phyloP scores from a whole-genome alignment of 208 protist genomes.

The Leishmania tarentolae region DNA sequence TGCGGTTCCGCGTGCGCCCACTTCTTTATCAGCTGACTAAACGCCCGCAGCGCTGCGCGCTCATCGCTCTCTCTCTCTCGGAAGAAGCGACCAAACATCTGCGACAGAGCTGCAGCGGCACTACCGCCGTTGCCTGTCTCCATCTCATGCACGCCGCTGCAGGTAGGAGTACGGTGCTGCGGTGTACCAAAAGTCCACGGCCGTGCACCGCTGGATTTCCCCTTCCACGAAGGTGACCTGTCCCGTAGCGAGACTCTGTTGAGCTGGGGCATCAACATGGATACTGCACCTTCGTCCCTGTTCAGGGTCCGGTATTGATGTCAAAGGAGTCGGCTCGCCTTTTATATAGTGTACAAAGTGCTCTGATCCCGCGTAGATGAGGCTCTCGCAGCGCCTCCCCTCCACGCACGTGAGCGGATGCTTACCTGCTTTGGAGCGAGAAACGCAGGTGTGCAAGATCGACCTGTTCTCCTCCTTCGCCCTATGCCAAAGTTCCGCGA shows the following conservation, averaged over 20 bases:
- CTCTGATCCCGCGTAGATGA: conserved; percentile 45
- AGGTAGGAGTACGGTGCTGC: background rate
- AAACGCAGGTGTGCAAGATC: conserved; percentile 7
- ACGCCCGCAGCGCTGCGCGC: conserved; percentile 28
- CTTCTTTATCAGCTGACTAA: conserved; percentile 39
- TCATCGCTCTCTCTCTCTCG: conserved; percentile 37
- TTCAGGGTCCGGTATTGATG: too few species aligned
- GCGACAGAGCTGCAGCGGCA: conserved; percentile 7
- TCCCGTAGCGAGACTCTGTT: background rate
- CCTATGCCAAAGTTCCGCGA: conserved; percentile 27
- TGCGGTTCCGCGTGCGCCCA: conserved; percentile 34
- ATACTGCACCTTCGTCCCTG: background rate
- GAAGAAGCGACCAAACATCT: conserved; percentile 44
- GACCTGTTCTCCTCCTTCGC: conserved; percentile 21
- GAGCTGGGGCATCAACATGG: background rate
- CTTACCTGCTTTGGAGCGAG: conserved; percentile 24
- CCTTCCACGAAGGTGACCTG: background rate
- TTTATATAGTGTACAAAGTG: conserved; percentile 44
- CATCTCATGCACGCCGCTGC: background rate
- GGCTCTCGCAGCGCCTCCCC: conserved; percentile 45
- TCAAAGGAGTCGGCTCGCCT: conserved; percentile 9
- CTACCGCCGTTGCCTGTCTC: background rate
- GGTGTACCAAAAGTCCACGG: background rate
- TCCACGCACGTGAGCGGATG: conserved; percentile 40
- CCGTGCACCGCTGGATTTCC: background rate